Evolutionary conservation across 192 early-diverging fungal species (phyloP).

Genomic region (Rhizophagus clarus): DNA sequence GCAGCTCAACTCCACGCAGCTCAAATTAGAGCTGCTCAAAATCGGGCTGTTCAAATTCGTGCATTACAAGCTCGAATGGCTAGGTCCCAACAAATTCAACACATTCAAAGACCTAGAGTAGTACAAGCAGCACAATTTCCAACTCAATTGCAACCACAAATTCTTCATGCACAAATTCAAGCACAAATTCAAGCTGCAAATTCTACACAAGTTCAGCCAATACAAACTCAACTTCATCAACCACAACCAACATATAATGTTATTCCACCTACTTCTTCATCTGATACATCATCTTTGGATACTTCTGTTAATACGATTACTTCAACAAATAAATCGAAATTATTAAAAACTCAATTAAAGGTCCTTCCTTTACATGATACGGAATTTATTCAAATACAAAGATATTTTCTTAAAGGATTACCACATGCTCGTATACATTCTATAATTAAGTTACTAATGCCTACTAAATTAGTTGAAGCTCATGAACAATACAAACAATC

Average conservation of each 20-base stretch:
- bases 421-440: not conserved
- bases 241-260: not conserved
- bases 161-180: not conserved
- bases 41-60: too few relatives aligned
- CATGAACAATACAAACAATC: not conserved
- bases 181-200: not conserved
- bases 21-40: not conserved
- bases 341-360: not conserved
- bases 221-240: not conserved
- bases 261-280: not conserved
- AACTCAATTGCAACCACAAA: too few relatives aligned
- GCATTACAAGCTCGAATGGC: too few relatives aligned
- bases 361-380: not conserved
- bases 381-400: not conserved
- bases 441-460: conserved; percentile 3
- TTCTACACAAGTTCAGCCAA: not conserved
- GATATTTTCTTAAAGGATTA: not conserved
- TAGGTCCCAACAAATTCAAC: too few relatives aligned
- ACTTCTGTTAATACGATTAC: not conserved
- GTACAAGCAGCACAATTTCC: too few relatives aligned
- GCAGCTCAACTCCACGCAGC: not conserved
- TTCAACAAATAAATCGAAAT: not conserved
- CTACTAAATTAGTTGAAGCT: not conserved
- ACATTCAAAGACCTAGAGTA: too few relatives aligned
- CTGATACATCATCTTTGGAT: too few relatives aligned